These are phyloP conservation scores for Ceratobasidium sp. DNA, from an alignment of 1,284 basidiomycete species.

Conservation along the genomic window DNA sequence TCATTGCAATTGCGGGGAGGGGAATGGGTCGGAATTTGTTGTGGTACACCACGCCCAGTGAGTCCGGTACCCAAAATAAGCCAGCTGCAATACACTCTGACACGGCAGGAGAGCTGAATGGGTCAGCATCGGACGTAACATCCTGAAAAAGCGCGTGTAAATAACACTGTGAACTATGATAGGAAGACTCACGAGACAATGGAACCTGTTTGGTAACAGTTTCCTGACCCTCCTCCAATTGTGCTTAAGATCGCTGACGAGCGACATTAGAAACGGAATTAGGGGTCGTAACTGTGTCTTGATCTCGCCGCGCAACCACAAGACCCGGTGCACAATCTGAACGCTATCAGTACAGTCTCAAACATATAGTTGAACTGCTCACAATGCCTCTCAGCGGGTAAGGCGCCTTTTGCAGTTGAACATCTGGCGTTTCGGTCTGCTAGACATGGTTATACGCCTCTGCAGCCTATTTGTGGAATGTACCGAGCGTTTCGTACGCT, in stretches of 20 bases:
- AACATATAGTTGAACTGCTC: background rate
- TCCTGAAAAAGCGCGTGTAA: background rate
- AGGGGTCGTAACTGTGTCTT: background rate
- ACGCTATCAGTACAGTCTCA: background rate
- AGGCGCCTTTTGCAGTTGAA: background rate
- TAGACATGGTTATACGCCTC: background rate
- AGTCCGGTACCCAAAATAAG: background rate
- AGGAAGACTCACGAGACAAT: background rate
- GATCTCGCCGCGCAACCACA: background rate
- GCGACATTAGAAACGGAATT: background rate
- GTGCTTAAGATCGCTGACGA: background rate
- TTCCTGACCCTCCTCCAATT: background rate
- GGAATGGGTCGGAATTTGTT: slow-evolving; percentile 1
- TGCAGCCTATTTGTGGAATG: background rate
- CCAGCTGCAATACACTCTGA: background rate
- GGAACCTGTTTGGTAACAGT: background rate
- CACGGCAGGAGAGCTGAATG: background rate
- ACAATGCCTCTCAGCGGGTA: background rate
- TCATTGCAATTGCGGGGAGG: slow-evolving; percentile 8
- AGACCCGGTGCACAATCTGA: slow-evolving; percentile 20
- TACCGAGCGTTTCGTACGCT: background rate
- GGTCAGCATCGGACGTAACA: background rate
- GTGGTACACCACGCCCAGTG: slow-evolving; percentile 12
- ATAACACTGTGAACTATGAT: too few species aligned
- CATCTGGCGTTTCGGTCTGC: background rate